Evolutionary conservation across 2,329 filamentous ascomycete species (phyloP), one percentile per base, ranked within the genome.

Genomic region (Botryosphaeria dothidea): DNA sequence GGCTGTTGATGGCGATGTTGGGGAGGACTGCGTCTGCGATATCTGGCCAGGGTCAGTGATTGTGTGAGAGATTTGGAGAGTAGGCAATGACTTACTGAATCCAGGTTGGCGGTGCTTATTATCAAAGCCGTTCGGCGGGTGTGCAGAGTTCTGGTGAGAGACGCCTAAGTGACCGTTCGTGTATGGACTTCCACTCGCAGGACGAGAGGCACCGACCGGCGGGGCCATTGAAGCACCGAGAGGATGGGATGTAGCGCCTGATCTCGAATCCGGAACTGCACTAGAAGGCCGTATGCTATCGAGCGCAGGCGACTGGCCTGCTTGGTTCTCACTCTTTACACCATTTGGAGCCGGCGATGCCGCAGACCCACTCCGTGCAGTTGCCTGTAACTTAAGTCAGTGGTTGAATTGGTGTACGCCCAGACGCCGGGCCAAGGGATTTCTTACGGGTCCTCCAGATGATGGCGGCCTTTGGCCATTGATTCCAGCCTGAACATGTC

Each of bases 401-500:
- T 34, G 36, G 17, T 45, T 57, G 66, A 68, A 72, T 67, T 60
- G 72, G 45, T 11, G 31, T 34, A 34, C 13, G n/a, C n/a, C n/a
- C n/a, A n/a, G 54, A 36, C 6, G 29, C n/a, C 31, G 66, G 62
- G 29, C 25, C 11, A 31, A 27, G 38, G 38, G 38, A 7, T 57
- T 65, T 70, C 67, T 69, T 77, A 75, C 34, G 73, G 71, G 17
- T 56, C 66, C 70, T 69, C 69, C 67, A 31, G 67, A 67, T 66
- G 69, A 63, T 66, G 73, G 66, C 57, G 69, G 71, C 31, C 68
- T 66, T 21, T 73, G 71, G 34, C 77, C 79, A 62, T 80, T 81
- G 71, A 83, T 80, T 66, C 82, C 83, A 48, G 84, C 79, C 67
- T 80, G 76, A 11, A 85, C 81, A 67, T 83, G 78, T 46, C 81